Evolutionary conservation across 2,329 filamentous ascomycete genomes (phyloP).

Genomic region (Mycosphaerella arachidis): DNA sequence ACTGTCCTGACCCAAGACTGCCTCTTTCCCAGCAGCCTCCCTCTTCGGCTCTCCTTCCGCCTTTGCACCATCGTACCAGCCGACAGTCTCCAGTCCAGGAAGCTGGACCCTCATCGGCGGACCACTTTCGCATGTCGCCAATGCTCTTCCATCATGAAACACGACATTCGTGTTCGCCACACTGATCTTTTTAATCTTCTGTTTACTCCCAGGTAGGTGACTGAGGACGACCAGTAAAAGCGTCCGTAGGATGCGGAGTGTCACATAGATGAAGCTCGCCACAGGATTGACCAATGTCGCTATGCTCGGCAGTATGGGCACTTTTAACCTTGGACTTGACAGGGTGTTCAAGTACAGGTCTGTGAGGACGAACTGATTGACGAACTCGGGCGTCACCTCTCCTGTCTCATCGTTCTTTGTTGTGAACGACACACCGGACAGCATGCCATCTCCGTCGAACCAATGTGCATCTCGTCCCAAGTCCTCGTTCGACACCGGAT

Average conservation of each 20-base stretch:
- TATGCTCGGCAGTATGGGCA: constrained; percentile 63
- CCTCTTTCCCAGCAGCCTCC: constrained; percentile 4
- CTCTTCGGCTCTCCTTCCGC: constrained; percentile 51
- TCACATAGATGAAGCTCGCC: constrained; percentile 50
- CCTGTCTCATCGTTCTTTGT: constrained; percentile 39
- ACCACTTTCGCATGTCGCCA: constrained; percentile 68
- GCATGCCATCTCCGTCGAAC: constrained; percentile 74
- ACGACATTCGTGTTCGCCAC: constrained; percentile 65
- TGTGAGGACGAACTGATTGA: constrained; percentile 65
- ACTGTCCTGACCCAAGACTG: constrained; percentile 29
- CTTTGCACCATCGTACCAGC: constrained; percentile 61
- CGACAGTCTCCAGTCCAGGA: constrained; percentile 62
- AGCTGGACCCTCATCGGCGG: constrained; percentile 63
- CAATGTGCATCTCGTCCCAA: constrained; percentile 62
- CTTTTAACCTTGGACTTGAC: constrained; percentile 44
- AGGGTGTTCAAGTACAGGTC: constrained; percentile 58
- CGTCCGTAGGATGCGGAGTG: constrained; percentile 53
- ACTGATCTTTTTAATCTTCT: constrained; percentile 61
- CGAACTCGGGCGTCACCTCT: constrained; percentile 56
- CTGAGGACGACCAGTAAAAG: constrained; percentile 56
- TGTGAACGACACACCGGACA: constrained; percentile 61
- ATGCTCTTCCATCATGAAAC: constrained; percentile 63
- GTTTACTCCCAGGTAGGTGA: constrained; percentile 52
- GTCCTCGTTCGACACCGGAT: constrained; percentile 60
- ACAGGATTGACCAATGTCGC: constrained; percentile 59